phyloP scores from a whole-genome alignment of 2,329 filamentous ascomycete genomes.

The Arachnomyces sp. region DNA sequence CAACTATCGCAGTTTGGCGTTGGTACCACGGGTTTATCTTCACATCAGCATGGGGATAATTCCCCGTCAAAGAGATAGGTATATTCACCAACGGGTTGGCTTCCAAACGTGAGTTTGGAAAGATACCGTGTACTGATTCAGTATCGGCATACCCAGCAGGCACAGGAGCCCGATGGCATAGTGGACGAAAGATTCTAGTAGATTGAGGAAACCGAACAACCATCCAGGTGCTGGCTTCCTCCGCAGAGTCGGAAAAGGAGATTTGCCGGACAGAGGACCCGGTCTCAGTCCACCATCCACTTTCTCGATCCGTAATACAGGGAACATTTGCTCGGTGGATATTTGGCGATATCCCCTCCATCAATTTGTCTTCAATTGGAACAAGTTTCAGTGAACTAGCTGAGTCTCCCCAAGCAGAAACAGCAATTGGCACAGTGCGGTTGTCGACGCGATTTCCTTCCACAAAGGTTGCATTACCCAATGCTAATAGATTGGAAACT shows the following conservation, averaged over 20 bases:
- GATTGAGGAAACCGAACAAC: constrained; percentile 41
- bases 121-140: constrained; percentile 8
- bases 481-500: constrained; percentile 37
- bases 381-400: constrained; percentile 42
- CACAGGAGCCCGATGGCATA: constrained; percentile 25
- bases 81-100: constrained; percentile 41
- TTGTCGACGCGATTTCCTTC: constrained; percentile 19
- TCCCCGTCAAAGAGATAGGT: constrained; percentile 35
- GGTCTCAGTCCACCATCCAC: constrained; percentile 40
- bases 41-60: constrained; percentile 44
- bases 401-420: constrained; percentile 34
- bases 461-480: constrained; percentile 40
- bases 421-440: constrained; percentile 29
- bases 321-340: constrained; percentile 30
- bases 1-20: constrained; percentile 48
- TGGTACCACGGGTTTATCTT: constrained; percentile 53
- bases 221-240: constrained; percentile 37
- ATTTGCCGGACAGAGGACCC: constrained; percentile 48
- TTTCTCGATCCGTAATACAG: constrained; percentile 33
- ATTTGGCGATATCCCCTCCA: constrained; percentile 6
- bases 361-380: constrained; percentile 23
- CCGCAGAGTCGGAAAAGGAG: constrained; percentile 39
- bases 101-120: constrained; percentile 34
- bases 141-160: constrained; percentile 15
- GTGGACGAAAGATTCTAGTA: constrained; percentile 42